These are phyloP conservation scores for Brettanomyces sp. DNA, from an alignment of 805 yeast genomes.

Conservation along the genomic window DNA sequence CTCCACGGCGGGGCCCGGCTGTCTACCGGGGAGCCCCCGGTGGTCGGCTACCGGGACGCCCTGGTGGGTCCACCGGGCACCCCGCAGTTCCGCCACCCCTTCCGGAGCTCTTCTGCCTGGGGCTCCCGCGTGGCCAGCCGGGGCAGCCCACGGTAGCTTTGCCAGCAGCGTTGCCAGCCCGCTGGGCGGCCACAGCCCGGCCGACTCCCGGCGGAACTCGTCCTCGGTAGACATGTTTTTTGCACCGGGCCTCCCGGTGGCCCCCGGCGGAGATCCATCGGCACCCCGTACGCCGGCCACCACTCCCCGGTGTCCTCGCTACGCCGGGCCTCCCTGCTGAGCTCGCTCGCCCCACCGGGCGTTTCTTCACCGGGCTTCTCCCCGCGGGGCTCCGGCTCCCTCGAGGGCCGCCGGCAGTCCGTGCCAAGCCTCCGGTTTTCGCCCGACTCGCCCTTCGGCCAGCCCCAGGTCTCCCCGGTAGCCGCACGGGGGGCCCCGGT, in stretches of 20 bases:
- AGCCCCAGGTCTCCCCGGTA: too few relatives aligned
- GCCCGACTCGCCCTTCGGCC: too few relatives aligned
- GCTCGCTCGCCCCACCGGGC: not conserved
- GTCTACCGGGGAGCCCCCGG: not conserved
- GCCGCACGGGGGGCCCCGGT: not conserved
- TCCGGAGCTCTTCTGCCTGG: constrained; percentile 38
- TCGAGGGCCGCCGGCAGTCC: not conserved
- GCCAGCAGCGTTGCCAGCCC: not conserved
- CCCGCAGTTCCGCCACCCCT: constrained; percentile 61
- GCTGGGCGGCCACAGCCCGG: not conserved
- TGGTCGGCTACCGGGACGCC: not conserved
- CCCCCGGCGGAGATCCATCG: not conserved
- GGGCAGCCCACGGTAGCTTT: not conserved
- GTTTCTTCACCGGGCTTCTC: not conserved
- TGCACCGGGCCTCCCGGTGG: not conserved
- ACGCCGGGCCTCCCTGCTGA: not conserved
- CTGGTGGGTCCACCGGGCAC: constrained; percentile 6
- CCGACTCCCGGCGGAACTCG: constrained; percentile 5
- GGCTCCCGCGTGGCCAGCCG: not conserved
- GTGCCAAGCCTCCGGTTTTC: too few relatives aligned
- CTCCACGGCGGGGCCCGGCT: not conserved
- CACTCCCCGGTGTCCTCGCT: not conserved
- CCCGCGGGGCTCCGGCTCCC: not conserved
- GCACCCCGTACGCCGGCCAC: not conserved
- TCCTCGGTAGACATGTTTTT: not conserved